A percentile compares a stretch with the other conserved stretches of the same genome.
phyloP scores from a whole-genome alignment of 2,329 filamentous ascomycete species.

The Microdochium bolleyi region DNA sequence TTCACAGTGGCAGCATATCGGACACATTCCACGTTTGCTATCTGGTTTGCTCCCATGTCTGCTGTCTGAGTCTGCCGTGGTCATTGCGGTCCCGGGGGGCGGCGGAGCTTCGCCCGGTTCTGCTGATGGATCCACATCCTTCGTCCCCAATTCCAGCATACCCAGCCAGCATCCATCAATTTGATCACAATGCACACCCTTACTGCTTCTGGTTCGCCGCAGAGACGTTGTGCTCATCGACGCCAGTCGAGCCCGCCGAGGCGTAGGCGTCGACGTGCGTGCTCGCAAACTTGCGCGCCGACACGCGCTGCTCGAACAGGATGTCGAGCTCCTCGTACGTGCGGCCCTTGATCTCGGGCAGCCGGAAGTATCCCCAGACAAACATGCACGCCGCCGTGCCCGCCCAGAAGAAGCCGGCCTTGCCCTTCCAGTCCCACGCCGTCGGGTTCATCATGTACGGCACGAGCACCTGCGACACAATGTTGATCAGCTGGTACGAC shows the following conservation, averaged over 20 bases:
- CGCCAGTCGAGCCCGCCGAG: neutral
- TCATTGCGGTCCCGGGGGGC: no score
- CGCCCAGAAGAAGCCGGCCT: conserved; percentile 34
- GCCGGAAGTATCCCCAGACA: conserved; percentile 40
- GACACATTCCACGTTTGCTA: no score
- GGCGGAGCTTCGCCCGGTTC: no score
- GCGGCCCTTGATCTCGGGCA: conserved; percentile 42
- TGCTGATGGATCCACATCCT: no score
- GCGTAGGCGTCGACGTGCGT: conserved; percentile 23
- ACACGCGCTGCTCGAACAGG: conserved; percentile 34
- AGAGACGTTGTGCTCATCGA: conserved; percentile 6
- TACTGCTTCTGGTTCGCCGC: neutral
- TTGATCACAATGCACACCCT: no score
- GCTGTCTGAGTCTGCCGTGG: no score
- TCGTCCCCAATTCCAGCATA: no score
- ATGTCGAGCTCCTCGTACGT: conserved; percentile 46
- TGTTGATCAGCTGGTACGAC: conserved; percentile 33
- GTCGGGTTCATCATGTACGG: conserved; percentile 29
- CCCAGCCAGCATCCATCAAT: no score
- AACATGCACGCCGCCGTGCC: conserved; percentile 33
- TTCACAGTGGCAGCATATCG: no score
- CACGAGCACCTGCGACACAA: conserved; percentile 29
- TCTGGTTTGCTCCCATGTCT: no score
- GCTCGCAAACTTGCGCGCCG: conserved; percentile 28
- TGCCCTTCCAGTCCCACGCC: conserved; percentile 30